Base-by-base conservation (phyloP, 2,329 filamentous ascomycete species). In the Colletotrichum gigasporum region DNA sequence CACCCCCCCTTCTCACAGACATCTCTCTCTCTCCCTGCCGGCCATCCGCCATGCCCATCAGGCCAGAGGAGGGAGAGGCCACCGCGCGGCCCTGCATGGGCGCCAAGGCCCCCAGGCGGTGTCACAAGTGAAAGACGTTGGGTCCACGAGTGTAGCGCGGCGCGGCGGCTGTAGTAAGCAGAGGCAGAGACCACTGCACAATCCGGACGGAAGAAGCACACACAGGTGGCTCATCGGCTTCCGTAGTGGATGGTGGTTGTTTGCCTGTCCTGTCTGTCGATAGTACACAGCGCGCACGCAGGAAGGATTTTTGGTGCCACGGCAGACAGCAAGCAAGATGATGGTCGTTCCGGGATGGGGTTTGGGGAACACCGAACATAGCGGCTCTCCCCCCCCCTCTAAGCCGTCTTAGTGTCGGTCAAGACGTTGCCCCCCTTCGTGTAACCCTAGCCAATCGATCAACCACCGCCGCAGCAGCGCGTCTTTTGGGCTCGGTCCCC, bases 321-420 rank as follows among this genome's bases (percentile, higher is more conserved):
- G 18, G 22, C 34, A n/a, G n/a, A n/a, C n/a, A n/a, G n/a, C n/a
- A n/a, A n/a, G n/a, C n/a, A n/a, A n/a, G n/a, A 50, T 32, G 32
- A 14, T 50, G 14, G 28, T 26, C 26, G 35, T 50, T n/a, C 56
- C 62, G 62, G 62, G 56, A 64, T 64, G 62, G 30, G 41, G 26
- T 37, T 64, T 64, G 62, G 62, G 62, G 62, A 64, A 64, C 62
- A 62, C 62, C 62, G 62, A 30, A 39, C 54, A 58, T 34, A 51
- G 54, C 58, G 51, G 52, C 24, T 32, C 42, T n/a, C n/a, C n/a
- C n/a, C n/a, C n/a, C n/a, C n/a, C n/a, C n/a, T n/a, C n/a, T n/a
- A n/a, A n/a, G n/a, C n/a, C n/a, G n/a, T n/a, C 18, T 45, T 64
- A 64, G 56, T 39, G 62, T 64, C 42, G 48, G 48, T 30, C 41